These are phyloP conservation scores for Cardamine occulta DNA, from an alignment of 345 rosid species.

Conservation along the genomic window DNA sequence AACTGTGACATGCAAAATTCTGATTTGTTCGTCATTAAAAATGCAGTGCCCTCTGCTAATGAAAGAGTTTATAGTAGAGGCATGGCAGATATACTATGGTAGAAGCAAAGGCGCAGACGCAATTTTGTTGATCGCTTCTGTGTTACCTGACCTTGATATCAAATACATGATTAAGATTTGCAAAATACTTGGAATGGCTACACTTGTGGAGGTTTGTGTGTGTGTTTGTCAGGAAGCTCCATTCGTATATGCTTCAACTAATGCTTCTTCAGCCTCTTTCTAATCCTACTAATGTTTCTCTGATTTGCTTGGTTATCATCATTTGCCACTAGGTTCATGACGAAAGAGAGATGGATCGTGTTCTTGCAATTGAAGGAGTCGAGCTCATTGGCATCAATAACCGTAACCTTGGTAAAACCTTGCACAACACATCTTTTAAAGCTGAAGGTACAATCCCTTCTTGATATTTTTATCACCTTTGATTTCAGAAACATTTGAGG, in stretches of 20 bases:
- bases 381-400: slow-evolving; percentile 91
- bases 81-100: slow-evolving; percentile 93
- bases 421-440: slow-evolving; percentile 14
- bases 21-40: slow-evolving; percentile 26
- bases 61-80: slow-evolving; percentile 92
- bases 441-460: slow-evolving; percentile 1
- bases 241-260: not conserved
- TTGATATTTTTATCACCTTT: slow-evolving; percentile 20
- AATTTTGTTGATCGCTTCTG: slow-evolving; percentile 83
- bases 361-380: slow-evolving; percentile 89
- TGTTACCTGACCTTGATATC: slow-evolving; percentile 93
- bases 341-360: slow-evolving; percentile 94
- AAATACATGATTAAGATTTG: slow-evolving; percentile 88
- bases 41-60: slow-evolving; percentile 93
- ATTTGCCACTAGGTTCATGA: slow-evolving; percentile 70
- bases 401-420: slow-evolving; percentile 74
- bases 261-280: slow-evolving; percentile 13
- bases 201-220: slow-evolving; percentile 70
- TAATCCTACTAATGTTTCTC: not conserved
- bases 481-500: slow-evolving; percentile 77
- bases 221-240: not conserved
- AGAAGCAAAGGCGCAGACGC: slow-evolving; percentile 93
- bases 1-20: slow-evolving; percentile 7
- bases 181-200: slow-evolving; percentile 86
- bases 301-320: slow-evolving; percentile 3